phyloP scores from a whole-genome alignment of 2,329 filamentous ascomycete genomes.

The Nigrospora sphaerica region DNA sequence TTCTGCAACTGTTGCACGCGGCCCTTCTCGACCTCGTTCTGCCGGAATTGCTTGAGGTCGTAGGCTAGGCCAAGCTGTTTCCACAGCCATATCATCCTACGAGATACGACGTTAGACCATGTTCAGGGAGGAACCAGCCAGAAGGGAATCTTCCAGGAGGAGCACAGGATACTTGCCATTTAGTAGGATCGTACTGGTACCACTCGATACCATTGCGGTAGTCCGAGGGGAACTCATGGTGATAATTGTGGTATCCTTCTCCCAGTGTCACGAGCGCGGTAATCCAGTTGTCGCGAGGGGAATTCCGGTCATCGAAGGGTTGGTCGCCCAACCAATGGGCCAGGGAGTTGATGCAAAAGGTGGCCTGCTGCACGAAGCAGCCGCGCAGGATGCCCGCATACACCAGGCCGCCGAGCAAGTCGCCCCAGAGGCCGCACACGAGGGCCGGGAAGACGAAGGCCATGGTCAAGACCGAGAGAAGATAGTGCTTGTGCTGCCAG shows the following conservation, averaged over 20 bases:
- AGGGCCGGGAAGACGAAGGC: slow-evolving; percentile 68
- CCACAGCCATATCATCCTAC: slow-evolving; percentile 64
- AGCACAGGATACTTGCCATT: slow-evolving; percentile 48
- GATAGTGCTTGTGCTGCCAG: slow-evolving; percentile 83
- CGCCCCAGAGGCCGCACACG: slow-evolving; percentile 74
- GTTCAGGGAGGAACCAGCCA: background rate
- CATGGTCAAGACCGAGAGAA: slow-evolving; percentile 74
- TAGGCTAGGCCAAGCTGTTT: slow-evolving; percentile 79
- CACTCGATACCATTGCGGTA: slow-evolving; percentile 89
- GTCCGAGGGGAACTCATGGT: slow-evolving; percentile 89
- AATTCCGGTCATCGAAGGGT: slow-evolving; percentile 90
- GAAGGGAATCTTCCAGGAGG: background rate
- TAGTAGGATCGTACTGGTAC: slow-evolving; percentile 89
- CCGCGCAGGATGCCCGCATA: slow-evolving; percentile 82
- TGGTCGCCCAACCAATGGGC: slow-evolving; percentile 90
- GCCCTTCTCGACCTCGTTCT: slow-evolving; percentile 74
- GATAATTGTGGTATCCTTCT: slow-evolving; percentile 92
- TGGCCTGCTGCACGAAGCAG: slow-evolving; percentile 87
- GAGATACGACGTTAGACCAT: background rate
- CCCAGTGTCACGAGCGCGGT: slow-evolving; percentile 80
- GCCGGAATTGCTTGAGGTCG: slow-evolving; percentile 83
- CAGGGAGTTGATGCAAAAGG: slow-evolving; percentile 87
- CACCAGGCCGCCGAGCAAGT: slow-evolving; percentile 75
- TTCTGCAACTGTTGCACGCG: slow-evolving; percentile 58
- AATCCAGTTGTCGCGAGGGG: slow-evolving; percentile 79